A percentile compares a stretch with the other conserved stretches of the same genome.
Evolutionary conservation across 768 basidiomycete genomes (phyloP).

Genomic region (Hebeloma cylindrosporum): DNA sequence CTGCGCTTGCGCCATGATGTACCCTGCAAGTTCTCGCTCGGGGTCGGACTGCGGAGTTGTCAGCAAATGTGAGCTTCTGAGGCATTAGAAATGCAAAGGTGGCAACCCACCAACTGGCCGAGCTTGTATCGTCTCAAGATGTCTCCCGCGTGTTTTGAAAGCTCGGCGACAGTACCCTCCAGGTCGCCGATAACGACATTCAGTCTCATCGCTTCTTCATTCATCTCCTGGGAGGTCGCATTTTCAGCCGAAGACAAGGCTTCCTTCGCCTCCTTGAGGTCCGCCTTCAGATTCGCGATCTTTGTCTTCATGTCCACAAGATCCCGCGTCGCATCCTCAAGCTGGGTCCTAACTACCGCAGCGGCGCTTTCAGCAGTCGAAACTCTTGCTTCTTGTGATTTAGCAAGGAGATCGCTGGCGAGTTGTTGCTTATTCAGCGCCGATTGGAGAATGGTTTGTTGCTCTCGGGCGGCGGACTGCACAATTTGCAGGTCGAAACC

Average conservation of each 20-base stretch:
- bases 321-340: constrained; percentile 14
- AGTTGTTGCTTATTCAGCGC: constrained; percentile 17
- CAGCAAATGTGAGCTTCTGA: constrained; percentile 3
- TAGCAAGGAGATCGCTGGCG: constrained; percentile 25
- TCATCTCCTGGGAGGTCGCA: constrained; percentile 5
- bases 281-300: not conserved
- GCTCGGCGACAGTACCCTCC: constrained; percentile 23
- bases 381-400: constrained; percentile 29
- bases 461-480: too few relatives aligned
- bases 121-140: constrained; percentile 43
- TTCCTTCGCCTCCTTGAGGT: constrained; percentile 14
- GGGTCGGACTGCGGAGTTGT: constrained; percentile 38
- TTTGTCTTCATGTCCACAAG: constrained; percentile 4
- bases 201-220: constrained; percentile 15
- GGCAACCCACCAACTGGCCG: constrained; percentile 44
- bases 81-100: not conserved
- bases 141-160: constrained; percentile 25
- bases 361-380: constrained; percentile 27
- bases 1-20: constrained; percentile 44
- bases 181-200: constrained; percentile 17
- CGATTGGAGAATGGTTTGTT: too few relatives aligned
- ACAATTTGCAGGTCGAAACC: too few relatives aligned
- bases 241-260: constrained; percentile 5
- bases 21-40: constrained; percentile 50
- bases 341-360: constrained; percentile 12